phyloP scores from a whole-genome alignment of 78 protist species.

The Dictyostelium firmibasis region DNA sequence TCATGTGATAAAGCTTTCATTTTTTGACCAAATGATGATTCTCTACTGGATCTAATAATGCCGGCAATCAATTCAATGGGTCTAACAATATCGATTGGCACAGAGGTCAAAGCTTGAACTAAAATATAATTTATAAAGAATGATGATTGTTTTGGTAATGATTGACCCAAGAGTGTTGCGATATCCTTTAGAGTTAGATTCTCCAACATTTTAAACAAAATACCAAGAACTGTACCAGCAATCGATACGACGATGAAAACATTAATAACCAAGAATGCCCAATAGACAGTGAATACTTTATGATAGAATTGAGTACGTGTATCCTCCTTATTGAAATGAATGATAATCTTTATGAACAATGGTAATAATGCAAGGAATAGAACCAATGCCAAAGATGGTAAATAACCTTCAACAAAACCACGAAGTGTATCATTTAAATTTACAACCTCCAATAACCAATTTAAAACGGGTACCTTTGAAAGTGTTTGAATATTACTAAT shows the following conservation, averaged over 20 bases:
- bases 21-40: slow-evolving; percentile 44
- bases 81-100: slow-evolving; percentile 57
- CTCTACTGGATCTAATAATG: slow-evolving; percentile 38
- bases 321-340: slow-evolving; percentile 41
- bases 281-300: slow-evolving; percentile 59
- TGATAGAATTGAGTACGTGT: slow-evolving; percentile 38
- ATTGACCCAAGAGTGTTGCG: slow-evolving; percentile 34
- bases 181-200: slow-evolving; percentile 25
- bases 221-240: slow-evolving; percentile 52
- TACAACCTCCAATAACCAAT: slow-evolving; percentile 25
- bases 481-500: slow-evolving; percentile 26
- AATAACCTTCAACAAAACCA: slow-evolving; percentile 74
- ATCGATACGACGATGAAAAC: slow-evolving; percentile 61
- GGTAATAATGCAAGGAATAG: slow-evolving; percentile 67
- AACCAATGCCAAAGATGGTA: slow-evolving; percentile 78
- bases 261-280: slow-evolving; percentile 68
- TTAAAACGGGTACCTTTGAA: slow-evolving; percentile 54
- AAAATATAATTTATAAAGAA: slow-evolving; percentile 72
- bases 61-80: slow-evolving; percentile 67
- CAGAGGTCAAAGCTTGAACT: slow-evolving; percentile 61
- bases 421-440: slow-evolving; percentile 23
- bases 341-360: slow-evolving; percentile 21
- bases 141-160: slow-evolving; percentile 66
- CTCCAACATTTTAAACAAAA: slow-evolving; percentile 43
- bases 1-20: slow-evolving; percentile 50